A percentile compares a stretch with the other conserved stretches of the same genome.
These are phyloP conservation scores for Kwoniella botswanensis DNA, from an alignment of 768 basidiomycete species.

Conservation along the genomic window DNA sequence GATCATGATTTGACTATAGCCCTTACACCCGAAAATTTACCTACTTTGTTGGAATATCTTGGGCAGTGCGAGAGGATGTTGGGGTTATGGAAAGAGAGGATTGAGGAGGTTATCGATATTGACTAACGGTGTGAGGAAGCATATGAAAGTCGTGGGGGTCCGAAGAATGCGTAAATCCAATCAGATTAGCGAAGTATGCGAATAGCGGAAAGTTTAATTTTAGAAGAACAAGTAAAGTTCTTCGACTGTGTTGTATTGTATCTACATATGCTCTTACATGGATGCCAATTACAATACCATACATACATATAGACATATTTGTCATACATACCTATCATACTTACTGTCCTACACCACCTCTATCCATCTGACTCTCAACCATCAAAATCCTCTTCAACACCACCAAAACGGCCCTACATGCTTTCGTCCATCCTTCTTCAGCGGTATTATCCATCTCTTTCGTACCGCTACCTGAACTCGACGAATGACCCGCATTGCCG, in stretches of 20 bases:
- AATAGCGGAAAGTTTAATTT: not conserved
- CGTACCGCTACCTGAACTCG: too few relatives aligned
- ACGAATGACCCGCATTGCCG: not conserved
- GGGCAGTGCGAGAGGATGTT: conserved; percentile 47
- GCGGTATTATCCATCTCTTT: conserved; percentile 58
- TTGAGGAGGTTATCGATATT: conserved; percentile 12
- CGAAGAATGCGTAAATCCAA: not conserved
- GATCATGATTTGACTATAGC: conserved; percentile 31
- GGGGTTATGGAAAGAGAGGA: conserved; percentile 39
- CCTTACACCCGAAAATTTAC: conserved; percentile 50
- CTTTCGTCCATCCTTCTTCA: conserved; percentile 95
- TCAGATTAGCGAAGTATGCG: not conserved
- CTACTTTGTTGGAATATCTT: conserved; percentile 43
- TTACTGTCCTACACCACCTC: conserved; percentile 5
- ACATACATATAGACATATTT: not conserved
- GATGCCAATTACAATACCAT: not conserved
- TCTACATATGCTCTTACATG: not conserved
- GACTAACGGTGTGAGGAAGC: not conserved
- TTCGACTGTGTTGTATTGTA: not conserved
- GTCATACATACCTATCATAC: not conserved
- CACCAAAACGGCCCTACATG: conserved; percentile 80
- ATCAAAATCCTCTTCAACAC: conserved; percentile 55
- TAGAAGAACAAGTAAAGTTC: not conserved
- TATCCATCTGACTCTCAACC: conserved; percentile 55
- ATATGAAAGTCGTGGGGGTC: not conserved